Evolutionary conservation across 2,329 filamentous ascomycete species (phyloP).

Genomic region (Cladosporium sp.): DNA sequence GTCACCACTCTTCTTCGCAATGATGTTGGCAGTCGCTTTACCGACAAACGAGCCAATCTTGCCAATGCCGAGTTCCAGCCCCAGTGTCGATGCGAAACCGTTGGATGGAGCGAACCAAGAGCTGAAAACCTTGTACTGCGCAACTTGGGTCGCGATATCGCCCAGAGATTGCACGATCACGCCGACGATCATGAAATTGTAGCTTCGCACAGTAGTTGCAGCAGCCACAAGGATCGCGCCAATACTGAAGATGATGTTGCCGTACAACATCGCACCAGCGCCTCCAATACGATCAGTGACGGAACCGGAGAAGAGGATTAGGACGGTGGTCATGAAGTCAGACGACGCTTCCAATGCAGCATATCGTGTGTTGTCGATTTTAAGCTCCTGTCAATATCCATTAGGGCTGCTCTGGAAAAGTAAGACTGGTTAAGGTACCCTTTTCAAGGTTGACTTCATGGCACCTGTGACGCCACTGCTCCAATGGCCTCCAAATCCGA

Average conservation of each 20-base stretch:
- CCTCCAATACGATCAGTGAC: slow-evolving; percentile 61
- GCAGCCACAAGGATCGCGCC: slow-evolving; percentile 61
- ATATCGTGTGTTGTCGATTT: slow-evolving; percentile 62
- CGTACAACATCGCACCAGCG: slow-evolving; percentile 59
- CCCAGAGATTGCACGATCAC: slow-evolving; percentile 57
- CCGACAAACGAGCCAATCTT: slow-evolving; percentile 64
- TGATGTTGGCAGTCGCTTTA: slow-evolving; percentile 61
- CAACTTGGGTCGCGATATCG: slow-evolving; percentile 64
- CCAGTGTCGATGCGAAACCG: slow-evolving; percentile 63
- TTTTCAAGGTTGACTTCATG: slow-evolving; percentile 63
- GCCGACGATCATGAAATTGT: slow-evolving; percentile 61
- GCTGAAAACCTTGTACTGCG: slow-evolving; percentile 65
- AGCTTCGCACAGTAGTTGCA: slow-evolving; percentile 57
- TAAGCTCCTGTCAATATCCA: slow-evolving; percentile 41
- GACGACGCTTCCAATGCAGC: slow-evolving; percentile 61
- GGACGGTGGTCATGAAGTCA: slow-evolving; percentile 60
- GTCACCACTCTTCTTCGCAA: slow-evolving; percentile 58
- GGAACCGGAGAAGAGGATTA: slow-evolving; percentile 57
- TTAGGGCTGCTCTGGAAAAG: background rate
- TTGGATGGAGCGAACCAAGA: slow-evolving; percentile 64
- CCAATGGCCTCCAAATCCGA: slow-evolving; percentile 62
- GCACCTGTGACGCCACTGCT: slow-evolving; percentile 61
- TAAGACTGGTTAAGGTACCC: slow-evolving; percentile 32
- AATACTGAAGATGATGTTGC: slow-evolving; percentile 60
- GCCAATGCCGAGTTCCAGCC: slow-evolving; percentile 60